Conservation (phyloP, 208 protist species). For the Borovskyia barvae region DNA sequence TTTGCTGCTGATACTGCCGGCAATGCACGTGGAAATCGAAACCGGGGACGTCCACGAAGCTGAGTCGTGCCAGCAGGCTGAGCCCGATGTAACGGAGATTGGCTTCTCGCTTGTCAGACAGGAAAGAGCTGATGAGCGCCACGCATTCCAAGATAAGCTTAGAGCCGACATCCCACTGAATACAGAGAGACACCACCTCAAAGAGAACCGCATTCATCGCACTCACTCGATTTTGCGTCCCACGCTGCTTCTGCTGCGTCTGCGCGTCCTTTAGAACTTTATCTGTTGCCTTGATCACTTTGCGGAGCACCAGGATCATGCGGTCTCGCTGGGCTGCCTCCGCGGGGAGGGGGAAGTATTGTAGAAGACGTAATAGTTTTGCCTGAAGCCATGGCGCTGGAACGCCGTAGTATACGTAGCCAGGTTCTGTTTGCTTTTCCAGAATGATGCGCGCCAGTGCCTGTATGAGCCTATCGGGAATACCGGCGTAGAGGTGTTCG, state of each 20-base stretch:
- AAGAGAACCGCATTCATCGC: slow-evolving; percentile 96
- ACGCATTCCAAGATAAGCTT: slow-evolving; percentile 81
- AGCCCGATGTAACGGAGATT: slow-evolving; percentile 92
- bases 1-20: slow-evolving; percentile 90
- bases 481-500: slow-evolving; percentile 55
- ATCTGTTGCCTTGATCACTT: slow-evolving; percentile 86
- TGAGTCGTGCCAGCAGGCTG: slow-evolving; percentile 74
- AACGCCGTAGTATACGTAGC: slow-evolving; percentile 98
- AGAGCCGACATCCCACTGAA: slow-evolving; percentile 86
- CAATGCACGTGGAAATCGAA: slow-evolving; percentile 76
- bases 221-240: slow-evolving; percentile 95
- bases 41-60: slow-evolving; percentile 42
- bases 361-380: slow-evolving; percentile 96
- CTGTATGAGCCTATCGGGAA: slow-evolving; percentile 76
- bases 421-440: slow-evolving; percentile 83
- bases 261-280: slow-evolving; percentile 85
- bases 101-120: slow-evolving; percentile 87
- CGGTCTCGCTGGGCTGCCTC: slow-evolving; percentile 52
- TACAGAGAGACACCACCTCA: slow-evolving; percentile 95
- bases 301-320: slow-evolving; percentile 65
- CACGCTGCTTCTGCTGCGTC: slow-evolving; percentile 78
- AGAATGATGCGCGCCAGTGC: slow-evolving; percentile 83
- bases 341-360: slow-evolving; percentile 91
- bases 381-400: slow-evolving; percentile 98
- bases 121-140: slow-evolving; percentile 85